A percentile compares a stretch with the other conserved stretches of the same genome.
Evolutionary conservation across 345 rosid species (phyloP).

Genomic region (Dipteronia sinensis): DNA sequence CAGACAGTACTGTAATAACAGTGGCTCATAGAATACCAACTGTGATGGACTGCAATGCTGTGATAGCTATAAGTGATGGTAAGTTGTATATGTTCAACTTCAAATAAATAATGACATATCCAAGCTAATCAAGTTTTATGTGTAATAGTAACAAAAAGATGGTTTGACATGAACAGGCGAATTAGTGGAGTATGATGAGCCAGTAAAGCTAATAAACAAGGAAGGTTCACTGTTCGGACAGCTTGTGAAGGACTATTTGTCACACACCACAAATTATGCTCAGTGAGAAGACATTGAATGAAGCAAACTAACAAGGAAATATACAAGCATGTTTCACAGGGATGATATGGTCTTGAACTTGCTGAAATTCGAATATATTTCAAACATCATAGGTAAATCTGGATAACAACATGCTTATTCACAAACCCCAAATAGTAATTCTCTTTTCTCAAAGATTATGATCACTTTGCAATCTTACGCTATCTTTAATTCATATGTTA

Average conservation of each 20-base stretch:
- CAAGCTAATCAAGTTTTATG: not conserved
- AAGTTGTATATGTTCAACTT: not conserved
- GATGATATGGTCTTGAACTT: no score
- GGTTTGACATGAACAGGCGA: constrained; percentile 33
- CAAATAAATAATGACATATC: no score
- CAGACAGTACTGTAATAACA: constrained; percentile 34
- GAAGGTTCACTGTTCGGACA: constrained; percentile 46
- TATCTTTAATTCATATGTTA: no score
- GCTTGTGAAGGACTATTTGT: constrained; percentile 42
- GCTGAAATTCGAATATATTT: no score
- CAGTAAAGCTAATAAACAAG: constrained; percentile 32
- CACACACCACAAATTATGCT: not conserved
- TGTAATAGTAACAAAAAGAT: not conserved
- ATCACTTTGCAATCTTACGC: no score
- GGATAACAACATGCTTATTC: no score
- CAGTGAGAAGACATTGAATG: no score
- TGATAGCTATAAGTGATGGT: constrained; percentile 30
- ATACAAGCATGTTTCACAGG: no score
- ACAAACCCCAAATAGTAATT: no score
- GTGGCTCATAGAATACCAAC: constrained; percentile 31
- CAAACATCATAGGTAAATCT: no score
- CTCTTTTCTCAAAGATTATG: no score
- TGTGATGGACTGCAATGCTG: constrained; percentile 32
- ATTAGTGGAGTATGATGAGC: constrained; percentile 47
- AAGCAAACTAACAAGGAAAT: no score